Percentiles rank a stretch among this genome's conserved stretches.
phyloP scores from a whole-genome alignment of 345 rosid genomes.

The Eutrema yunnanense region DNA sequence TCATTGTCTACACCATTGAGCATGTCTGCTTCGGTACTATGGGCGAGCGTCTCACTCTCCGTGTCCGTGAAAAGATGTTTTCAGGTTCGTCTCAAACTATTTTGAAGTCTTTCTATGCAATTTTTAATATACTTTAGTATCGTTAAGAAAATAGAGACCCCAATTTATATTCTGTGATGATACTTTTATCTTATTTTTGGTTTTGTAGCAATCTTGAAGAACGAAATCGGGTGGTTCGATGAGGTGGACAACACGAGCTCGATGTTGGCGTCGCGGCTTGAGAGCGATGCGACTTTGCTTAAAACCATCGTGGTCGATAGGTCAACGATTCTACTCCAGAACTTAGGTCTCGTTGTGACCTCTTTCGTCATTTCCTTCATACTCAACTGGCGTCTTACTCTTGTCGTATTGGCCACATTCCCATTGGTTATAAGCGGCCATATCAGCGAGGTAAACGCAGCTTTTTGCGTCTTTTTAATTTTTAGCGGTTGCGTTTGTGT shows the following conservation, averaged over 20 bases:
- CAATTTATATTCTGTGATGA: background rate
- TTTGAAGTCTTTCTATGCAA: background rate
- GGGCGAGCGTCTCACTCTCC: slow-evolving; percentile 93
- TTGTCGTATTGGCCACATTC: slow-evolving; percentile 74
- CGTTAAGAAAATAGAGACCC: background rate
- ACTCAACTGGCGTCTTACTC: slow-evolving; percentile 92
- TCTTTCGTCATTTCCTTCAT: slow-evolving; percentile 76
- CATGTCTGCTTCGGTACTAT: slow-evolving; percentile 78
- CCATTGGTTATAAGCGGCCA: slow-evolving; percentile 91
- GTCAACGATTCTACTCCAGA: slow-evolving; percentile 70
- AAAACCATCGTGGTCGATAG: slow-evolving; percentile 77
- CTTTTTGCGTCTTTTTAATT: background rate
- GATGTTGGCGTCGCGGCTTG: slow-evolving; percentile 79
- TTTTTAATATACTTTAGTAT: background rate
- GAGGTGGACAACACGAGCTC: slow-evolving; percentile 73
- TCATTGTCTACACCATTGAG: slow-evolving; percentile 57
- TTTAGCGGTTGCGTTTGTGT: background rate
- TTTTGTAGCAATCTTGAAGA: slow-evolving; percentile 70
- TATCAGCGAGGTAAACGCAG: slow-evolving; percentile 74
- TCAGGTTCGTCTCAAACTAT: slow-evolving; percentile 36
- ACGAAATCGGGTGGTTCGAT: slow-evolving; percentile 97
- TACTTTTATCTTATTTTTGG: background rate
- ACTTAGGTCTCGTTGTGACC: slow-evolving; percentile 64
- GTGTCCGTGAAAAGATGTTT: slow-evolving; percentile 82
- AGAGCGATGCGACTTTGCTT: slow-evolving; percentile 75